Conservation (phyloP, 2,329 filamentous ascomycete genomes). For the Hypoxylon sp. region DNA sequence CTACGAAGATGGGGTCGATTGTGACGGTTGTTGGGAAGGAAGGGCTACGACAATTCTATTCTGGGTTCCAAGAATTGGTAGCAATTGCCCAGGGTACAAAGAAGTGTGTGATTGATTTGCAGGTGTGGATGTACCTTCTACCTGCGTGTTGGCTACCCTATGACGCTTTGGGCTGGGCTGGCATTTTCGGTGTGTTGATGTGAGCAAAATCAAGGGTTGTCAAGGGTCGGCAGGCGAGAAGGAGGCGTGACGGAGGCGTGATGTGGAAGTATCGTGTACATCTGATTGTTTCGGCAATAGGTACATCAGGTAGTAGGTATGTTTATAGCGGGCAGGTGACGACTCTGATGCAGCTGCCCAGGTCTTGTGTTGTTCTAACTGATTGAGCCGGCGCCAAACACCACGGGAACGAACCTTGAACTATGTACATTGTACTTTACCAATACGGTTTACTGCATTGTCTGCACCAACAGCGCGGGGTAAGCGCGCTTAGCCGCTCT, state of each 20-base stretch:
- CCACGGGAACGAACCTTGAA: not conserved
- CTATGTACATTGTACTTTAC: not conserved
- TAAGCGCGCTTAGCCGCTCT: constrained; percentile 15
- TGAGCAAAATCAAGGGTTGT: not conserved
- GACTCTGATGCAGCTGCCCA: constrained; percentile 16
- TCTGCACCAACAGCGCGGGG: constrained; percentile 7
- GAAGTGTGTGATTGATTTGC: not conserved
- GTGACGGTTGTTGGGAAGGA: constrained; percentile 19
- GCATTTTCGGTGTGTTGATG: constrained; percentile 5
- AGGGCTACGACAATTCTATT: constrained; percentile 2
- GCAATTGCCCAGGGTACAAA: not conserved
- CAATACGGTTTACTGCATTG: constrained; percentile 8
- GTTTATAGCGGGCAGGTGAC: constrained; percentile 13
- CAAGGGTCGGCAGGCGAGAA: not conserved
- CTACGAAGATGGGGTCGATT: constrained; percentile 26
- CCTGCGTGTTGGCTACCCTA: not conserved
- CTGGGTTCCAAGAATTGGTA: not conserved
- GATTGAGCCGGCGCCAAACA: constrained; percentile 12
- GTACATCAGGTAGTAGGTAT: not conserved
- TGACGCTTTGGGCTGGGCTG: not conserved
- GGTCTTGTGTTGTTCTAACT: constrained; percentile 7
- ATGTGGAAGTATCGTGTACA: not conserved
- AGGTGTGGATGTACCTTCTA: not conserved
- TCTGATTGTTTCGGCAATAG: not conserved
- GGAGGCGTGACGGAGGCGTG: not conserved